phyloP scores from a whole-genome alignment of 495 filamentous ascomycete genomes.

The Podospora australis region DNA sequence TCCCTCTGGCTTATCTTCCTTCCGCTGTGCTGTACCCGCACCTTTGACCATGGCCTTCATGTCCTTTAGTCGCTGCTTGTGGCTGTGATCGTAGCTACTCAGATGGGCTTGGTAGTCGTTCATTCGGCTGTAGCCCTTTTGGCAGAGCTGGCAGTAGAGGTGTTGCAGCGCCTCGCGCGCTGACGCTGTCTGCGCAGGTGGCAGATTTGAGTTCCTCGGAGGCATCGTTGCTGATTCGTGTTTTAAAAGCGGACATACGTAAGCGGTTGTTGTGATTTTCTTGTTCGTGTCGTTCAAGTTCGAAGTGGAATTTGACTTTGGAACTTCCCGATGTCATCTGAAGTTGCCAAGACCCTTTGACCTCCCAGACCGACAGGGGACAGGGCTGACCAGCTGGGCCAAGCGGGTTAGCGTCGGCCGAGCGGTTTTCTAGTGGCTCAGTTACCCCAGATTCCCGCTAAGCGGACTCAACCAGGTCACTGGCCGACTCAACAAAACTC shows the following conservation, averaged over 20 bases:
- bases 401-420: too few relatives aligned
- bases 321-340: too few relatives aligned
- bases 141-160: conserved; percentile 76
- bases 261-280: too few relatives aligned
- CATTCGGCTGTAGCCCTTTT: conserved; percentile 63
- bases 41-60: conserved; percentile 61
- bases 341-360: not conserved
- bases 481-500: too few relatives aligned
- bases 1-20: conserved; percentile 64
- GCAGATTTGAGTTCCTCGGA: conserved; percentile 46
- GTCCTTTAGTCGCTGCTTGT: conserved; percentile 60
- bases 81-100: conserved; percentile 63
- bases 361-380: too few relatives aligned
- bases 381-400: too few relatives aligned
- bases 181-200: conserved; percentile 65
- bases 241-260: too few relatives aligned
- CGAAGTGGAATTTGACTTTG: too few relatives aligned
- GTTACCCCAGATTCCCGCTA: too few relatives aligned
- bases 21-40: conserved; percentile 55
- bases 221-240: conserved; percentile 6
- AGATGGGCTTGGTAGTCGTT: conserved; percentile 67
- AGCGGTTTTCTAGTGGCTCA: too few relatives aligned
- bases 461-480: too few relatives aligned
- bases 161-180: conserved; percentile 81
- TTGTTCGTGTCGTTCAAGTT: too few relatives aligned